Base-by-base conservation (phyloP, 2,329 filamentous ascomycete genomes). In the Aspergillus vadensis region DNA sequence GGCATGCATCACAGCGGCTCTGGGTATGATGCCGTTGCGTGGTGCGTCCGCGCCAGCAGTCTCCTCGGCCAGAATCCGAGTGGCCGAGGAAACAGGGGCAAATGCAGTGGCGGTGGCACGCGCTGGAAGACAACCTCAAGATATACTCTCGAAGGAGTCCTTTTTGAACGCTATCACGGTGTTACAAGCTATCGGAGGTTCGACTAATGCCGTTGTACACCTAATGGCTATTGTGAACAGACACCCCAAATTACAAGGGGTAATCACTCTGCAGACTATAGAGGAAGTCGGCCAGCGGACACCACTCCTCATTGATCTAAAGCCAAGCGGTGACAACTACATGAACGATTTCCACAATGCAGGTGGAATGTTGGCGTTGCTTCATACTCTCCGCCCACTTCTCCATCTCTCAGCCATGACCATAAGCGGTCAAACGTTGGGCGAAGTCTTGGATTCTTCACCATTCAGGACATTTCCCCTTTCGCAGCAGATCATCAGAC, bases 261-360 rank as follows among this genome's bases (percentile, higher is more conserved):
- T 70, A 4, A 80, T 83, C 44, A 80, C 76, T 0, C 64, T 84
- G 17, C 67, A 79, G 23, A 81, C 77, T 0, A 74, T 83, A 58
- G 80, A 83, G 51, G 77, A 81, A 4, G 78, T 83, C 36, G 82
- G 82, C 4, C 72, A 73, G 15, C 79, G 71, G 7, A 81, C 78
- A 0, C 82, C 82, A 0, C 67, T 84, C 0, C 66, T 83, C 5
- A 74, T 83, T 9, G 82, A 84, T 63, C 70, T 84, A n/a, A 83
- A 84, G 60, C 82, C 82, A 0, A 82, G 80, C 57, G 82, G 82
- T 2, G 80, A 82, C 60, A 82, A 82, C 60, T 83, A 83, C 64
- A 83, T 83, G 81, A 80, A 76, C n/a, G 82, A 84, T 63, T 83
- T 83, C 58, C 81, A 83, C 63, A 82, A 83, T 60, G 80, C 81